A percentile compares a stretch with the other conserved stretches of the same genome.
phyloP scores from a whole-genome alignment of 768 basidiomycete species.

The Suillus clintonianus region DNA sequence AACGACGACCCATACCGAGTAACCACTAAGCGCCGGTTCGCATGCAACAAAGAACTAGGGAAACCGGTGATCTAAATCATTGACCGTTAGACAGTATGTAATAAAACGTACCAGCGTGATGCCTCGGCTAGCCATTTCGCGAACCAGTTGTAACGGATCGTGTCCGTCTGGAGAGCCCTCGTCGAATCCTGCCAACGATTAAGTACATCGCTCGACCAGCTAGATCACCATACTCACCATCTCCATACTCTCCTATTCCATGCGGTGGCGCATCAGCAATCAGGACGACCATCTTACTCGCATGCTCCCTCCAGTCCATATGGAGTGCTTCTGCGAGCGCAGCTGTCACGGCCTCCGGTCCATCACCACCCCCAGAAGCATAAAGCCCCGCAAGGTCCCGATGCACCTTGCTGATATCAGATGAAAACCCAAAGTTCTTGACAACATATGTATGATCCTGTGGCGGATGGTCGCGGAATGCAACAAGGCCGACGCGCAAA shows the following conservation, averaged over 20 bases:
- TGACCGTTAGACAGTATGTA: background rate
- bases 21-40: conserved; percentile 93
- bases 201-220: conserved; percentile 1
- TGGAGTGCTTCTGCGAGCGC: conserved; percentile 83
- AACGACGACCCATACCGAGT: conserved; percentile 58
- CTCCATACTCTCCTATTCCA: conserved; percentile 96
- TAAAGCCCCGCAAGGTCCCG: conserved; percentile 80
- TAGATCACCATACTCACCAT: conserved; percentile 57
- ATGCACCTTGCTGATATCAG: conserved; percentile 86
- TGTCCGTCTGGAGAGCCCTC: conserved; percentile 92
- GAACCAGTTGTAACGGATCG: conserved; percentile 85
- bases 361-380: conserved; percentile 91
- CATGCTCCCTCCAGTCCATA: conserved; percentile 87
- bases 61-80: conserved; percentile 8
- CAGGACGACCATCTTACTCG: conserved; percentile 95
- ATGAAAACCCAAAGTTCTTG: conserved; percentile 93
- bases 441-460: conserved; percentile 95
- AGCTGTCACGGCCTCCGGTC: conserved; percentile 96
- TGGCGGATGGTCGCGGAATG: conserved; percentile 95
- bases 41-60: conserved; percentile 98
- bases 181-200: conserved; percentile 67
- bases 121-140: conserved; percentile 88
- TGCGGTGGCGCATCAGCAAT: conserved; percentile 98
- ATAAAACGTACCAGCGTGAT: conserved; percentile 70
- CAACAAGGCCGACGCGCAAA: conserved; percentile 88